Conservation (phyloP, 2,329 filamentous ascomycete genomes). For the Davidsoniella neocaledoniae region DNA sequence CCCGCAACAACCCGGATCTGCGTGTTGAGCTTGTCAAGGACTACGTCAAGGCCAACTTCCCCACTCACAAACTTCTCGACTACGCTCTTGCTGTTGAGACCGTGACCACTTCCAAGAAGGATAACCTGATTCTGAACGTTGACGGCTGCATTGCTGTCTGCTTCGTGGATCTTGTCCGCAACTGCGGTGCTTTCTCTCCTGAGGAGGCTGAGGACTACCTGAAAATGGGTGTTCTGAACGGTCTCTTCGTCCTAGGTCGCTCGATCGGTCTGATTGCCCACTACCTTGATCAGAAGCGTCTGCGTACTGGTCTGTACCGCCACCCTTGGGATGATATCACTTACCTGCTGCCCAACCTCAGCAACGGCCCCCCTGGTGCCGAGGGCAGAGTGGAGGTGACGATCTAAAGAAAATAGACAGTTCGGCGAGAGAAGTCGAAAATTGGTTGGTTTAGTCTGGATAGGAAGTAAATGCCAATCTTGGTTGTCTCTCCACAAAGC, state of each 20-base stretch:
- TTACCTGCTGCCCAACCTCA: conserved; percentile 72
- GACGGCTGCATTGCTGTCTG: conserved; percentile 96
- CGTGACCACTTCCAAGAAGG: conserved; percentile 98
- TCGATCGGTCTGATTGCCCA: conserved; percentile 98
- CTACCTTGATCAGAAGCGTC: conserved; percentile 98
- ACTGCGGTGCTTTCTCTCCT: conserved; percentile 88
- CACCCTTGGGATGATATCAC: conserved; percentile 99
- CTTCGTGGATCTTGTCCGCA: conserved; percentile 94
- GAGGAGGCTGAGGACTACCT: conserved; percentile 99
- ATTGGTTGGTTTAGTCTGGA: too few species aligned
- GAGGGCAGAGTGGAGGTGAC: conserved; percentile 85
- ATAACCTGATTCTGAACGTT: conserved; percentile 98
- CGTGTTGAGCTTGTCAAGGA: conserved; percentile 99
- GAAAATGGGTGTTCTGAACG: conserved; percentile 97
- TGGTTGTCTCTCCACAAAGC: too few species aligned
- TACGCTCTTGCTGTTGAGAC: conserved; percentile 96
- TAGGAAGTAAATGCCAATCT: too few species aligned
- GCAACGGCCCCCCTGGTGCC: conserved; percentile 50
- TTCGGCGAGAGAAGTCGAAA: too few species aligned
- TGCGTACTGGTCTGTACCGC: conserved; percentile 95
- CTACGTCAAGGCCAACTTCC: conserved; percentile 95
- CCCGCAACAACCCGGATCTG: conserved; percentile 97
- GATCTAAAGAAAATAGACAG: conserved; percentile 32
- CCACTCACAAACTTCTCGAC: conserved; percentile 93
- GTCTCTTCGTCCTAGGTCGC: conserved; percentile 93